Evolutionary conservation across 495 filamentous ascomycete species (phyloP).

Genomic region (Neurospora pannonica): DNA sequence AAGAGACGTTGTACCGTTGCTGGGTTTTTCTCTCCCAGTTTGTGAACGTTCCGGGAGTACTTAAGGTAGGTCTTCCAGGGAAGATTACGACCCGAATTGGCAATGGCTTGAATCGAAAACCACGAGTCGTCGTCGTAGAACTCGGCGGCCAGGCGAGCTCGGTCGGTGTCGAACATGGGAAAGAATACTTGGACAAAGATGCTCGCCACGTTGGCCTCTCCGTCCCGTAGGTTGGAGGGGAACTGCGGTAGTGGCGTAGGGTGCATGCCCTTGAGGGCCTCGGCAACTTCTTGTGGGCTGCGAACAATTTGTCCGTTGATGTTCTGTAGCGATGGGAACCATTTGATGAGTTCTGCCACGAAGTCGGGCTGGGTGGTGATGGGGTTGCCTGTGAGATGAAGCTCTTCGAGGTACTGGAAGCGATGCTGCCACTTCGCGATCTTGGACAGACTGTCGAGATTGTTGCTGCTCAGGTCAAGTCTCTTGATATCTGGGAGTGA

Average conservation of each 20-base stretch:
- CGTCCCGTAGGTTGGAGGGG: constrained; percentile 64
- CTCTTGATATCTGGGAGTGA: constrained; percentile 77
- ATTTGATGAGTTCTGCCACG: constrained; percentile 60
- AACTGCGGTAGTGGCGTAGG: constrained; percentile 58
- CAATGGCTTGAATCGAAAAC: constrained; percentile 71
- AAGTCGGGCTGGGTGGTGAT: constrained; percentile 54
- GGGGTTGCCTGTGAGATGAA: constrained; percentile 69
- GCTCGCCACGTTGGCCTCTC: constrained; percentile 56
- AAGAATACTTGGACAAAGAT: constrained; percentile 71
- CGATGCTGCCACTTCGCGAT: constrained; percentile 71
- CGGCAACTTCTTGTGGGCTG: constrained; percentile 55
- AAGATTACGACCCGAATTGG: constrained; percentile 33
- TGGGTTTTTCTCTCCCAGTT: constrained; percentile 45
- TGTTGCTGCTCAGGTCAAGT: constrained; percentile 75
- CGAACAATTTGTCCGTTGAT: constrained; percentile 65
- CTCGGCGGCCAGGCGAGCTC: constrained; percentile 46
- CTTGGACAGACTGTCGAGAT: constrained; percentile 55
- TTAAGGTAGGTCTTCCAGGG: constrained; percentile 70
- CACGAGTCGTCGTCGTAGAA: constrained; percentile 71
- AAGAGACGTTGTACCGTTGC: constrained; percentile 56
- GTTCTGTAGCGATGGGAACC: constrained; percentile 68
- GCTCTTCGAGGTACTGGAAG: constrained; percentile 65
- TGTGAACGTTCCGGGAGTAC: constrained; percentile 70
- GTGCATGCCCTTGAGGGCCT: constrained; percentile 23
- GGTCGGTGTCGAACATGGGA: constrained; percentile 62